A percentile compares a stretch with the other conserved stretches of the same genome.
These are phyloP conservation scores for Trichoderma sp. DNA, from an alignment of 2,329 filamentous ascomycete genomes.

Conservation along the genomic window DNA sequence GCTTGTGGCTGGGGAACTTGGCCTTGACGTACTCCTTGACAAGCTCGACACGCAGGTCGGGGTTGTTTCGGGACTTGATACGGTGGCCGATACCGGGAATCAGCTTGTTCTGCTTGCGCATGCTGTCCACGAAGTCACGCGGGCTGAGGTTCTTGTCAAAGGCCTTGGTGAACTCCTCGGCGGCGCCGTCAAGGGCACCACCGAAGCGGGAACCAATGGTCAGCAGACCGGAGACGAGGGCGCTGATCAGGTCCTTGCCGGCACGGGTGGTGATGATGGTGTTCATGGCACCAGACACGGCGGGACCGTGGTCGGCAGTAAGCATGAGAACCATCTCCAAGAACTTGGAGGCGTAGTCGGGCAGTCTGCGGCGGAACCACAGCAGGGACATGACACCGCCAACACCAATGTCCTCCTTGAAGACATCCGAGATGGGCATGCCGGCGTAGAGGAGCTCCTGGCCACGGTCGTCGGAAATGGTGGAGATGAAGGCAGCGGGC, in stretches of 20 bases:
- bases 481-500: slow-evolving; percentile 99
- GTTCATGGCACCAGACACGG: slow-evolving; percentile 99
- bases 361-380: slow-evolving; percentile 98
- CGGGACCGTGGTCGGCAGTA: slow-evolving; percentile 97
- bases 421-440: slow-evolving; percentile 99
- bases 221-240: slow-evolving; percentile 92
- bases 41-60: slow-evolving; percentile 97
- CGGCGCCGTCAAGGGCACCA: slow-evolving; percentile 95
- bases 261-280: slow-evolving; percentile 99
- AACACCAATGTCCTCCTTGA: slow-evolving; percentile 98
- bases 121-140: slow-evolving; percentile 97
- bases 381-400: slow-evolving; percentile 99
- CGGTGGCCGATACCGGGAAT: slow-evolving; percentile 99
- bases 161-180: slow-evolving; percentile 97
- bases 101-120: slow-evolving; percentile 99
- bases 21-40: slow-evolving; percentile 98
- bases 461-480: slow-evolving; percentile 99
- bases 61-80: slow-evolving; percentile 99
- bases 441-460: slow-evolving; percentile 98
- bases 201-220: slow-evolving; percentile 98
- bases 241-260: slow-evolving; percentile 96
- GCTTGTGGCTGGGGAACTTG: slow-evolving; percentile 97
- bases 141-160: slow-evolving; percentile 98
- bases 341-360: slow-evolving; percentile 96
- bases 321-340: slow-evolving; percentile 99